These are phyloP conservation scores for Pseudocercospora pini-densiflorae DNA, from an alignment of 2,329 filamentous ascomycete genomes.

Conservation along the genomic window DNA sequence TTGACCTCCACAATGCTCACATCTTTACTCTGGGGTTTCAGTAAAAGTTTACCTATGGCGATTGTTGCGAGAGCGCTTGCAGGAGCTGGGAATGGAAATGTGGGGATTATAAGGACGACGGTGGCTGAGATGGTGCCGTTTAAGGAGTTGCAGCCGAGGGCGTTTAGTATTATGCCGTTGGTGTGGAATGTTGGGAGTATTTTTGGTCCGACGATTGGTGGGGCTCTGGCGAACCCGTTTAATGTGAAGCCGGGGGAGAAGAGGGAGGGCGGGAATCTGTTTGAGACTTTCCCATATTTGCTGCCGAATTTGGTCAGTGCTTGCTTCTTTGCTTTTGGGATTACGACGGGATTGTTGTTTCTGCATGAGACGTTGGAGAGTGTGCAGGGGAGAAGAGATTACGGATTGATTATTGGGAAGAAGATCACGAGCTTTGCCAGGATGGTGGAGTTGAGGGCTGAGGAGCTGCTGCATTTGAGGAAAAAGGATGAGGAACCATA, in stretches of 20 bases:
- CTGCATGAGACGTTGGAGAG: conserved; percentile 82
- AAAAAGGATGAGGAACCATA: conserved; percentile 7
- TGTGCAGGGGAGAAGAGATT: conserved; percentile 71
- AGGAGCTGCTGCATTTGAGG: conserved; percentile 22
- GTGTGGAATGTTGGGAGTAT: conserved; percentile 88
- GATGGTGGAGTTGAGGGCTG: conserved; percentile 21
- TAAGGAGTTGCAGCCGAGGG: conserved; percentile 81
- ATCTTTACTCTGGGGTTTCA: conserved; percentile 83
- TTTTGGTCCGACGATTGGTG: conserved; percentile 86
- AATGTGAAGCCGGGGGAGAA: conserved; percentile 66
- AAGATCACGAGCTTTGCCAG: conserved; percentile 55
- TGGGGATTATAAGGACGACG: conserved; percentile 77
- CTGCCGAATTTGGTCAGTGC: conserved; percentile 82
- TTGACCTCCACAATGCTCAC: conserved; percentile 79
- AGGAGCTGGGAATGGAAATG: conserved; percentile 84
- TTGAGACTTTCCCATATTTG: conserved; percentile 78
- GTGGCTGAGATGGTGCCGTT: conserved; percentile 92
- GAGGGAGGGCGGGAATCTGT: conserved; percentile 60
- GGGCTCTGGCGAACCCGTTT: conserved; percentile 80
- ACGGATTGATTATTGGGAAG: conserved; percentile 74
- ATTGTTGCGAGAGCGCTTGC: conserved; percentile 77
- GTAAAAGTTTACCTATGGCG: conserved; percentile 77
- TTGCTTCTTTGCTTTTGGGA: conserved; percentile 76
- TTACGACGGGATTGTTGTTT: conserved; percentile 75
- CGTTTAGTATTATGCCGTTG: conserved; percentile 92